Base-by-base conservation (phyloP, 805 yeast genomes). In the Schwanniomyces vanrijiae region DNA sequence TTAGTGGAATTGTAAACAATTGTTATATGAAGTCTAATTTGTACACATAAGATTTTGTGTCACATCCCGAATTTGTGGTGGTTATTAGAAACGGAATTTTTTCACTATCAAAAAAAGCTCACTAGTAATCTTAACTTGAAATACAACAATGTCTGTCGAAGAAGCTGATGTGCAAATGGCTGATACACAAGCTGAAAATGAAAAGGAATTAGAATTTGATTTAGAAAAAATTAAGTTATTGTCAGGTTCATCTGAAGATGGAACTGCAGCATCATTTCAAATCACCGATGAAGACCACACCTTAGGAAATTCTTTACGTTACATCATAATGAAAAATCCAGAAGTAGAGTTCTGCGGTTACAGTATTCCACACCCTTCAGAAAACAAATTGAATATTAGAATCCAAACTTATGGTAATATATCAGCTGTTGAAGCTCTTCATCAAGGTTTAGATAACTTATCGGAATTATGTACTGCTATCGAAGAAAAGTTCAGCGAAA, bases 331-430 rank as follows among this genome's bases (percentile, higher is more conserved):
- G 96, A 91, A 92, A 71, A 94, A 94, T 58, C 97, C 97, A 33
- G 96, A 90, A 55, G 99, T 94, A 21, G 99, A 94, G 64, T 94
- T 94, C 66, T 92, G 98, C 64, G 99, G 99, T 47, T 94, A 94
- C 71, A 90, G 97, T 38, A 94, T 94, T 55, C 99, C 99, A 9
- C 99, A 94, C 69, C 99, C 99, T 16, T 88, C 96, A 29, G 99
- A 94, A 69, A 77, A 89, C 50, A 86, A 87, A 56, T 74, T 94
- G 69, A 90, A 94, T 70, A 66, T 94, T 47, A 83, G 99, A 71
- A 90, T 94, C 53, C 99, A 94, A 72, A 94, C 99, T 0, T 91
- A 90, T 62, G 97, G 86, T 42, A 71, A 70, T 50, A 78, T 82
- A 54, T 85, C 97, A 3, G 98, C 98, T 3, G 83, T 88, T 34